A percentile compares a stretch with the other conserved stretches of the same genome.
These are phyloP conservation scores for Nicotiana noctiflora DNA, from an alignment of 257 asterid species.

Conservation along the genomic window DNA sequence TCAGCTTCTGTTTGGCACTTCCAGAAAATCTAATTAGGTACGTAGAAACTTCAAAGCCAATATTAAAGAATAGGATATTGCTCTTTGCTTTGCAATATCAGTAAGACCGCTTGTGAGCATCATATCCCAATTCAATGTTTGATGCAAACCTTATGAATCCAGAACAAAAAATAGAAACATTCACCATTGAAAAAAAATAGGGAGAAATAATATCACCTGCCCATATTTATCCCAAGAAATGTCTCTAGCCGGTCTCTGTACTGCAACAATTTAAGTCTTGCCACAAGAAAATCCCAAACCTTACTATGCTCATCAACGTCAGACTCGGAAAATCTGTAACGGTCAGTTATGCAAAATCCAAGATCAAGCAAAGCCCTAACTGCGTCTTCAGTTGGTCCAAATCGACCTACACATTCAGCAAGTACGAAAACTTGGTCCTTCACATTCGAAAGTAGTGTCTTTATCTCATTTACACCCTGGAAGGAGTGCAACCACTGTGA, in stretches of 20 bases:
- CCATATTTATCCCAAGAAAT: conserved; percentile 92
- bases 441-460: conserved; percentile 49
- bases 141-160: background rate
- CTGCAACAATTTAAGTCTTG: conserved; percentile 72
- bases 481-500: conserved; percentile 81
- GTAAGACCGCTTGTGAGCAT: background rate
- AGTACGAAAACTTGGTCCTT: conserved; percentile 64
- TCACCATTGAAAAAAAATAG: background rate
- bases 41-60: background rate
- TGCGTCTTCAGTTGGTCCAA: conserved; percentile 80
- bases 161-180: background rate
- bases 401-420: conserved; percentile 68
- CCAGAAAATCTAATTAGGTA: background rate
- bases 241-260: conserved; percentile 88
- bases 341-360: conserved; percentile 72
- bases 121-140: background rate
- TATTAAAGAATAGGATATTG: background rate
- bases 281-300: conserved; percentile 71
- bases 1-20: background rate
- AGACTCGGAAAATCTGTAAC: conserved; percentile 47
- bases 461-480: conserved; percentile 71
- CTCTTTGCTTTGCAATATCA: background rate
- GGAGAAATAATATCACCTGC: conserved; percentile 52
- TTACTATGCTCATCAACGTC: conserved; percentile 43
- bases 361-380: conserved; percentile 56